A percentile compares a stretch with the other conserved stretches of the same genome.
phyloP scores from a whole-genome alignment of 2,329 filamentous ascomycete species.

The Ophiosphaerella herpotricha region DNA sequence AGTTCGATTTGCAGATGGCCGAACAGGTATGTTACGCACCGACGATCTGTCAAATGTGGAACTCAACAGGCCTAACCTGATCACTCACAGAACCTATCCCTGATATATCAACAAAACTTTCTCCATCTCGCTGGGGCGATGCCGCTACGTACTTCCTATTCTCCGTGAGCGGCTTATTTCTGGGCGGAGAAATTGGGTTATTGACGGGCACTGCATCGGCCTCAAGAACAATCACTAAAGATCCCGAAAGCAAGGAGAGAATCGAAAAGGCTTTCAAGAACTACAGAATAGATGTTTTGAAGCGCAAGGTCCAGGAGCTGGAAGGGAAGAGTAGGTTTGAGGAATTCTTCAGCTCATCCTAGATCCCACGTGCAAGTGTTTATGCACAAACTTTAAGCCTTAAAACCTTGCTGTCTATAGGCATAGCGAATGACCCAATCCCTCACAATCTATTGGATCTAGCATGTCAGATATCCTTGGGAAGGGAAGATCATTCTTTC shows the following conservation, averaged over 20 bases:
- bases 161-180: constrained; percentile 63
- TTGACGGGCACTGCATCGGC: constrained; percentile 62
- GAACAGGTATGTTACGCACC: constrained; percentile 51
- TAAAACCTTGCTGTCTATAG: neutral
- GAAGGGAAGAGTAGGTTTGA: constrained; percentile 50
- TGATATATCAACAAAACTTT: constrained; percentile 62
- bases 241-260: constrained; percentile 59
- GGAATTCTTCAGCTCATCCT: constrained; percentile 28
- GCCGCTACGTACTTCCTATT: constrained; percentile 67
- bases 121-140: constrained; percentile 64
- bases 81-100: constrained; percentile 59
- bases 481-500: too few relatives aligned
- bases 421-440: too few relatives aligned
- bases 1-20: constrained; percentile 65
- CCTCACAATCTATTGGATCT: too few relatives aligned
- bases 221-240: constrained; percentile 56
- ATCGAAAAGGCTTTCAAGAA: constrained; percentile 67
- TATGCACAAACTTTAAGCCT: neutral
- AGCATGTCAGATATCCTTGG: too few relatives aligned
- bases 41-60: neutral
- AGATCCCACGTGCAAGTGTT: neutral
- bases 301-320: constrained; percentile 61
- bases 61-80: neutral
- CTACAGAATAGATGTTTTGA: constrained; percentile 67
- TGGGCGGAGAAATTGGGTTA: constrained; percentile 68